These are phyloP conservation scores for Naegleria gruberi DNA, from an alignment of 208 protist genomes.

Conservation along the genomic window DNA sequence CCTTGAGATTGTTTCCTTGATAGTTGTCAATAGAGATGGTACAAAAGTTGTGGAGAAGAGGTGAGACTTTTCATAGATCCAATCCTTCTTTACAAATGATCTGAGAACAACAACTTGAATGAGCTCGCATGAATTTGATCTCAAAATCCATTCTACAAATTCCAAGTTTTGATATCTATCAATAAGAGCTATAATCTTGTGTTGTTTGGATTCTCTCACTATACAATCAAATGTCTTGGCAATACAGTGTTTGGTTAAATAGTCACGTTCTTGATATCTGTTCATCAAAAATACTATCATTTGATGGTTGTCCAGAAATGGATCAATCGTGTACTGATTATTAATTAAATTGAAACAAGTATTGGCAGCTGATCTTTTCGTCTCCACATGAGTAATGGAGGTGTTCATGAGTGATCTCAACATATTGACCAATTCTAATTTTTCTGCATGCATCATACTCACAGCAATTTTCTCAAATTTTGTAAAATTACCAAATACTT, in stretches of 20 bases:
- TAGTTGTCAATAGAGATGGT: neutral
- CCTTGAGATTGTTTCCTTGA: neutral
- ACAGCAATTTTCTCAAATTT: neutral
- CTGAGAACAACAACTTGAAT: neutral
- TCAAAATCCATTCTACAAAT: neutral
- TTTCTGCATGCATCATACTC: neutral
- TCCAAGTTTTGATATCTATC: neutral
- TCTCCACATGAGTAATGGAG: neutral
- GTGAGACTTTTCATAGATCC: neutral
- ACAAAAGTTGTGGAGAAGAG: neutral
- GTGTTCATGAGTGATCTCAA: neutral
- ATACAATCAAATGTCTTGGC: neutral
- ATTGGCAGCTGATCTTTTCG: neutral
- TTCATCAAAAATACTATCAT: neutral
- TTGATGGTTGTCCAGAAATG: neutral
- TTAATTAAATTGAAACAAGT: neutral
- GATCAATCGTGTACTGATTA: neutral
- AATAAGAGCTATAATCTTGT: neutral
- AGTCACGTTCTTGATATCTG: neutral
- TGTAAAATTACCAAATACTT: neutral
- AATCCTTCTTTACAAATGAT: neutral
- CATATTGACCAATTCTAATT: neutral
- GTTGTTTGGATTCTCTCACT: neutral
- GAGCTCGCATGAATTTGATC: neutral
- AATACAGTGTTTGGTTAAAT: neutral